phyloP scores from a whole-genome alignment of 345 rosid species.

The Salix viminalis region DNA sequence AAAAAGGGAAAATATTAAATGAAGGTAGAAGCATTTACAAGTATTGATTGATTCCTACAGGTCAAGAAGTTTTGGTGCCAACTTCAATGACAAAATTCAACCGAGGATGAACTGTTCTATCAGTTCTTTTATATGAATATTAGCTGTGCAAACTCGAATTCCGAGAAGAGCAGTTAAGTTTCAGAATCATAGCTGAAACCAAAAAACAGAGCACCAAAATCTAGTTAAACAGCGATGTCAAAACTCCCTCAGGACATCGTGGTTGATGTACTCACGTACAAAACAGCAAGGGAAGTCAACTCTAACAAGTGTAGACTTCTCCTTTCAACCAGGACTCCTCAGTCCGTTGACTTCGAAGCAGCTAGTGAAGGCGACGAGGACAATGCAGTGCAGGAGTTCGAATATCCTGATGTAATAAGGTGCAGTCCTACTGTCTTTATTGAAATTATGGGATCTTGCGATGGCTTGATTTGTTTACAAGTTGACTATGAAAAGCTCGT shows the following conservation, averaged over 20 bases:
- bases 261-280: not conserved
- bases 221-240: not conserved
- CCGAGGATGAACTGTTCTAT: no score
- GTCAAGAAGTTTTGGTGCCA: no score
- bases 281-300: constrained; percentile 5
- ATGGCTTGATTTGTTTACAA: constrained; percentile 34
- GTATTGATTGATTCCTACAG: no score
- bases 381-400: not conserved
- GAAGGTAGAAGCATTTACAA: no score
- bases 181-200: no score
- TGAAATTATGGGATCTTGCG: constrained; percentile 29
- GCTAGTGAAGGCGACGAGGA: not conserved
- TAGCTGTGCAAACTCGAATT: no score
- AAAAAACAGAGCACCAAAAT: not conserved
- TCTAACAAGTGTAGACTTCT: constrained; percentile 17
- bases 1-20: no score
- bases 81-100: no score
- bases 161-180: no score
- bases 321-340: constrained; percentile 24
- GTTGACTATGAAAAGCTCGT: constrained; percentile 19
- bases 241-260: not conserved
- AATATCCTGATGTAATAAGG: not conserved
- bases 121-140: no score
- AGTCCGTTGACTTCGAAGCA: constrained; percentile 18
- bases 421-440: not conserved